Conservation (phyloP, 140 eudicot species). For the Erigeron philadelphicus region DNA sequence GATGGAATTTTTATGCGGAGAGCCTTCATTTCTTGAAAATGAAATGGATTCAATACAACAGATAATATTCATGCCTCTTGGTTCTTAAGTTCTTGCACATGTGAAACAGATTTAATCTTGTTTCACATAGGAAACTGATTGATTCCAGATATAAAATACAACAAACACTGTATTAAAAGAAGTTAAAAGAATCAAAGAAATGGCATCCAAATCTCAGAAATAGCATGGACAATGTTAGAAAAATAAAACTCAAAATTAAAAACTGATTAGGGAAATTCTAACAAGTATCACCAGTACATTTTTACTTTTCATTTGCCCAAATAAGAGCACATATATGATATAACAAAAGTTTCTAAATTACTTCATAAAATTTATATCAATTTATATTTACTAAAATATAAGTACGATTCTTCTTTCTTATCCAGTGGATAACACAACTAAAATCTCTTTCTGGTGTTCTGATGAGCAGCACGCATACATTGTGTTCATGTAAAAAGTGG, state of each 20-base stretch:
- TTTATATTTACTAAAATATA: not conserved
- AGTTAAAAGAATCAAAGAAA: not conserved
- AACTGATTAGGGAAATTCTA: not conserved
- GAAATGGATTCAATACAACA: no score
- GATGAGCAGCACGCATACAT: not conserved
- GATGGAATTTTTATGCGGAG: no score
- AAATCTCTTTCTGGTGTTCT: not conserved
- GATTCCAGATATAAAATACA: no score
- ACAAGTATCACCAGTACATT: not conserved
- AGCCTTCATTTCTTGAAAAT: no score
- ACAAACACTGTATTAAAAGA: not conserved
- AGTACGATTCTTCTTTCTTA: not conserved
- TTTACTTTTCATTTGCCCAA: not conserved
- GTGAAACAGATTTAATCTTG: no score
- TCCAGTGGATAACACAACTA: not conserved
- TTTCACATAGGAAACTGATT: no score
- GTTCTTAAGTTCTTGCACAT: no score
- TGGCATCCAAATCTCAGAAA: not conserved
- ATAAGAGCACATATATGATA: not conserved
- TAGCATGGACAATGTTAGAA: not conserved
- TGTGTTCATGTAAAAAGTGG: not conserved
- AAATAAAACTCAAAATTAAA: not conserved
- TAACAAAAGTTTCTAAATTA: not conserved
- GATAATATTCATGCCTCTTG: no score
- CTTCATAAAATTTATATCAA: not conserved